phyloP scores from a whole-genome alignment of 192 early-diverging fungal genomes.

The Coemansia sp. region DNA sequence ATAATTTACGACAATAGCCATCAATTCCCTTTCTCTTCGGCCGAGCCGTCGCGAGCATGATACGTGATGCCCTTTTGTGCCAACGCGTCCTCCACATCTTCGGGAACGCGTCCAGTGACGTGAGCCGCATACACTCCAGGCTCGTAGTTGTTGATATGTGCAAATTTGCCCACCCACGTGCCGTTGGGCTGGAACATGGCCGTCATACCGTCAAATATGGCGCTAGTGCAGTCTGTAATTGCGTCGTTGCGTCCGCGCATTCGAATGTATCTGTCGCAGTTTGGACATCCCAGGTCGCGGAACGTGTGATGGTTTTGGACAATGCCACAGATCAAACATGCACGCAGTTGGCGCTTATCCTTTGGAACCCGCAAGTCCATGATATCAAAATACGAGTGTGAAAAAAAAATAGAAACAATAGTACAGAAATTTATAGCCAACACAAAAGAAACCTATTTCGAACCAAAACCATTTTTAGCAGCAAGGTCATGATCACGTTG shows the following conservation, averaged over 20 bases:
- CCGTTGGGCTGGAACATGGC: constrained; percentile 74
- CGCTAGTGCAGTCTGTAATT: constrained; percentile 76
- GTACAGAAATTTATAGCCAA: background rate
- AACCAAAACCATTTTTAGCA: background rate
- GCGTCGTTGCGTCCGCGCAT: constrained; percentile 67
- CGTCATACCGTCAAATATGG: constrained; percentile 75
- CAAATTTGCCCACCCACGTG: constrained; percentile 79
- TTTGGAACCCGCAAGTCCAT: constrained; percentile 60
- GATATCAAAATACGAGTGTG: background rate
- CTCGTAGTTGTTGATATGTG: constrained; percentile 54
- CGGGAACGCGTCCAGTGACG: constrained; percentile 72
- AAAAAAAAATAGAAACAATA: constrained; percentile 7
- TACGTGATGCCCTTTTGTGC: constrained; percentile 70
- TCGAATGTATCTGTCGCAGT: constrained; percentile 76
- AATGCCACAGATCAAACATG: constrained; percentile 80
- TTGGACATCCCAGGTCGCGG: constrained; percentile 73
- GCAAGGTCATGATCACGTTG: constrained; percentile 4
- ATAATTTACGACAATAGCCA: too few species aligned
- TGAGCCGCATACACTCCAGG: constrained; percentile 78
- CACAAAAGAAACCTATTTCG: background rate
- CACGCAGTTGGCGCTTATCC: constrained; percentile 73
- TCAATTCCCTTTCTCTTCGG: background rate
- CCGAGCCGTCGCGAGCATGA: constrained; percentile 67
- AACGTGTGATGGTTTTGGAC: constrained; percentile 78
- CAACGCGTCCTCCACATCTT: constrained; percentile 73